Conservation (phyloP, 371 early-diverging fungal species). For the Mortierella sp. region DNA sequence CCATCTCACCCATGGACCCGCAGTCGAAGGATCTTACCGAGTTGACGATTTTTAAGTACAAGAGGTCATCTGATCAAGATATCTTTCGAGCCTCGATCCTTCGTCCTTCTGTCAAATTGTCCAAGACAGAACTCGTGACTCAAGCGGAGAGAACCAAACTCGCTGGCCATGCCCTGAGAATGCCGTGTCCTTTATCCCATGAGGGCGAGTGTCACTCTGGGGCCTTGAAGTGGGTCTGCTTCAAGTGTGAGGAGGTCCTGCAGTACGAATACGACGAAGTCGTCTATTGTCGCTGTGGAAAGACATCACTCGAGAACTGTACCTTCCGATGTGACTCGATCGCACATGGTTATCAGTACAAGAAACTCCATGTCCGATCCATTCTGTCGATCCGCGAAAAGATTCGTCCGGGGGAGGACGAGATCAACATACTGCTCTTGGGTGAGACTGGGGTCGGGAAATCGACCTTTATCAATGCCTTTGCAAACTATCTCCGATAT, state of each 20-base stretch:
- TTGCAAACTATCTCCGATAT: constrained; percentile 40
- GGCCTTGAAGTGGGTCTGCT: constrained; percentile 25
- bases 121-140: constrained; percentile 2
- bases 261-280: constrained; percentile 24
- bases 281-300: constrained; percentile 34
- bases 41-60: constrained; percentile 25
- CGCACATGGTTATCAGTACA: constrained; percentile 26
- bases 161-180: constrained; percentile 18
- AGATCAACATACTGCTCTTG: constrained; percentile 38
- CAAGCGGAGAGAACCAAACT: constrained; percentile 16
- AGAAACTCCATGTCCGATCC: constrained; percentile 16
- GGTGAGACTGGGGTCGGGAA: constrained; percentile 49
- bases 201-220: constrained; percentile 13
- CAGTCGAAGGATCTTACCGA: constrained; percentile 18
- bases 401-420: constrained; percentile 15
- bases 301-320: constrained; percentile 15
- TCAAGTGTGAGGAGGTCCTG: constrained; percentile 20
- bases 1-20: constrained; percentile 13
- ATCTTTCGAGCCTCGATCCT: constrained; percentile 23
- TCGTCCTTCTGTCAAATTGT: constrained; percentile 24
- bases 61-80: constrained; percentile 10
- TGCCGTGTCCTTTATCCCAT: constrained; percentile 30
- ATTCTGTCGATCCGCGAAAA: constrained; percentile 21
- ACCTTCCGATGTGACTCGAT: constrained; percentile 20
- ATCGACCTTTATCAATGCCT: constrained; percentile 49